Percentiles rank a stretch among this genome's conserved stretches.
Conservation (phyloP, 495 filamentous ascomycete species). For the Podospora appendiculata region DNA sequence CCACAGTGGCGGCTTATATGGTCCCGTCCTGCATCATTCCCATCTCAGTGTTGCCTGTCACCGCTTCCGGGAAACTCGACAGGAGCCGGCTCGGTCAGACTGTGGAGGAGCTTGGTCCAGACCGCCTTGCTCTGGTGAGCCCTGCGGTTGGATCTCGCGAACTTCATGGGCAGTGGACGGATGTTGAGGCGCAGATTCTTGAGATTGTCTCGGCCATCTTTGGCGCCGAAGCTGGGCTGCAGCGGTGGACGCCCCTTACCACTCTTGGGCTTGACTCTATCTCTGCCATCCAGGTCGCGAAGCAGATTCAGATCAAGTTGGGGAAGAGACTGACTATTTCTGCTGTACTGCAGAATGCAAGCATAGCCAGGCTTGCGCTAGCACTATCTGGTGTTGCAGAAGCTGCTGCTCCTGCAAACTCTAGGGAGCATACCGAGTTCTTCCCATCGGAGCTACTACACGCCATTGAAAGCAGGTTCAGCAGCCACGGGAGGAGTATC, state of each 20-base stretch:
- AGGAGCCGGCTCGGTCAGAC: constrained; percentile 6
- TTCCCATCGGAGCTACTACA: constrained; percentile 32
- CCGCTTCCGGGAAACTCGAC: constrained; percentile 58
- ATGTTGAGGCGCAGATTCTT: constrained; percentile 42
- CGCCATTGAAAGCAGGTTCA: constrained; percentile 24
- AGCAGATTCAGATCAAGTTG: constrained; percentile 33
- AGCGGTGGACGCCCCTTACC: constrained; percentile 35
- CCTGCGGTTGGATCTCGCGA: constrained; percentile 16
- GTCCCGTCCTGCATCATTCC: constrained; percentile 62
- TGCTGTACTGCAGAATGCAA: constrained; percentile 53
- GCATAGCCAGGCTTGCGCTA: constrained; percentile 45
- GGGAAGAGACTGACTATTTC: constrained; percentile 48
- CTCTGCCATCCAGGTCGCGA: constrained; percentile 63
- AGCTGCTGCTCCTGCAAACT: background rate
- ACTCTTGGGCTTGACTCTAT: constrained; percentile 70
- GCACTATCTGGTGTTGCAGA: constrained; percentile 9
- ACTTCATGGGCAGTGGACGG: constrained; percentile 40
- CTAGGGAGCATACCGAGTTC: constrained; percentile 1
- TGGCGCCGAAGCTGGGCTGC: constrained; percentile 43
- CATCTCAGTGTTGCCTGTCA: constrained; percentile 54
- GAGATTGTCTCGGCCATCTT: constrained; percentile 36
- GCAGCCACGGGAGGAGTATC: constrained; percentile 26
- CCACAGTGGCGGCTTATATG: constrained; percentile 56
- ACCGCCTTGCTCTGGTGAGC: constrained; percentile 10
- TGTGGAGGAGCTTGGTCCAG: constrained; percentile 11